Percentiles rank a stretch among this genome's conserved stretches.
phyloP scores from a whole-genome alignment of 306 rosid genomes.

The Gastrolobium villosum region DNA sequence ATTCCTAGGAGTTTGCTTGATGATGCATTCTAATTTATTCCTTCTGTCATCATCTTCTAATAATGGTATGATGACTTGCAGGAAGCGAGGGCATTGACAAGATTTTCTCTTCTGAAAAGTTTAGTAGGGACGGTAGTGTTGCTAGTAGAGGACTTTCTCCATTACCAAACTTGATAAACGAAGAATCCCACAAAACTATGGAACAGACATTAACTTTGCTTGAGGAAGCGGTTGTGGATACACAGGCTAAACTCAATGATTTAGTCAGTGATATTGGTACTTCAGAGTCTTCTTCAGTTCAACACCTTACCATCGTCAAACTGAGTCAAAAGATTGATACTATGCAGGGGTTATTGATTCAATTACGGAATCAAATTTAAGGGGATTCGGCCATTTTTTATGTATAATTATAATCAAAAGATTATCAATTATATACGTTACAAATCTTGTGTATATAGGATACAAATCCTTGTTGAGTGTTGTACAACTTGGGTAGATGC shows the following conservation, averaged over 20 bases:
- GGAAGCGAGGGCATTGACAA: slow-evolving; percentile 93
- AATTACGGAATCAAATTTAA: slow-evolving; percentile 71
- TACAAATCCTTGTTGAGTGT: slow-evolving; percentile 44
- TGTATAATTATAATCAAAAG: slow-evolving; percentile 47
- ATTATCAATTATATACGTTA: slow-evolving; percentile 53
- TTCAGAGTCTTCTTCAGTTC: slow-evolving; percentile 63
- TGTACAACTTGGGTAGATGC: slow-evolving; percentile 50
- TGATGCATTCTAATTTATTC: slow-evolving; percentile 6
- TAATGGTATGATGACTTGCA: slow-evolving; percentile 55
- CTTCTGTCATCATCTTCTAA: slow-evolving; percentile 1
- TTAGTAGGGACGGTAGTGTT: slow-evolving; percentile 62
- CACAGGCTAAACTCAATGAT: slow-evolving; percentile 68
- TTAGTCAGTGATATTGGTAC: slow-evolving; percentile 55
- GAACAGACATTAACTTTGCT: slow-evolving; percentile 77
- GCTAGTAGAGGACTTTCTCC: slow-evolving; percentile 65
- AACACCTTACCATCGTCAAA: slow-evolving; percentile 60
- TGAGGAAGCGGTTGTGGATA: slow-evolving; percentile 73
- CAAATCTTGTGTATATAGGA: slow-evolving; percentile 66
- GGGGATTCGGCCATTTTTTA: slow-evolving; percentile 40
- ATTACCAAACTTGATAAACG: slow-evolving; percentile 51
- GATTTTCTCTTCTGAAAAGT: slow-evolving; percentile 73
- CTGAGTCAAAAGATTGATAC: slow-evolving; percentile 74
- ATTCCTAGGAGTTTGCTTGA: slow-evolving; percentile 10
- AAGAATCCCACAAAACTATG: slow-evolving; percentile 55
- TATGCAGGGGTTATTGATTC: slow-evolving; percentile 72